A percentile compares a stretch with the other conserved stretches of the same genome.
Evolutionary conservation across 176 grass and related monocot species (phyloP).

Genomic region (Elymus sibiricus): DNA sequence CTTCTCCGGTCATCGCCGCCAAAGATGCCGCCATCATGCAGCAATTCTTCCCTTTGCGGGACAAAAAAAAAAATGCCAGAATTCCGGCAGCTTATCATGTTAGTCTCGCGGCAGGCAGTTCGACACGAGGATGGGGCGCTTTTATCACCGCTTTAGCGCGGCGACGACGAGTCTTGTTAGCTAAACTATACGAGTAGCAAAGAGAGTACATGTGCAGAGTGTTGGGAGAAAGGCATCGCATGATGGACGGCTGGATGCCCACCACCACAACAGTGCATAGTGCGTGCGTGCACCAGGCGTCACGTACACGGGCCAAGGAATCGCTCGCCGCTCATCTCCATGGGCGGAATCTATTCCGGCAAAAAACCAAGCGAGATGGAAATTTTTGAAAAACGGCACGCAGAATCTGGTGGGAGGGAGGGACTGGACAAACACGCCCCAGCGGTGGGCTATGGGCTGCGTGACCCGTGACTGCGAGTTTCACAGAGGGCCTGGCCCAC

Average conservation of each 20-base stretch:
- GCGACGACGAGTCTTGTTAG: neutral
- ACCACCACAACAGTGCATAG: too few relatives aligned
- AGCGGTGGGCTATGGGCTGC: neutral
- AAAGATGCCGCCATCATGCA: neutral
- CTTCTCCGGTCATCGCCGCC: too few relatives aligned
- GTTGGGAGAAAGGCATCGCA: neutral
- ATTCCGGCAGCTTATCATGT: too few relatives aligned
- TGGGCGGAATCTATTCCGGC: neutral
- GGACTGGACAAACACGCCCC: conserved; percentile 21
- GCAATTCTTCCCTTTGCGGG: too few relatives aligned
- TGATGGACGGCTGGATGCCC: neutral
- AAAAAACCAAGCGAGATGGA: too few relatives aligned
- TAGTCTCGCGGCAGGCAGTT: neutral
- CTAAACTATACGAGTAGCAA: too few relatives aligned
- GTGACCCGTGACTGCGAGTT: neutral
- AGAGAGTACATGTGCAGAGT: neutral
- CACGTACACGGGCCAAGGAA: neutral
- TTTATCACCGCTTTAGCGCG: too few relatives aligned
- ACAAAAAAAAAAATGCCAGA: too few relatives aligned
- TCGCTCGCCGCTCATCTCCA: too few relatives aligned
- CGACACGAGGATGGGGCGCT: neutral
- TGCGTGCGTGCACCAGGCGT: too few relatives aligned
- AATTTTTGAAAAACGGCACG: neutral
- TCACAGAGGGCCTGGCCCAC: neutral
- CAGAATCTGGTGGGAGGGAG: conserved; percentile 7